Base-by-base conservation (phyloP, 2,329 filamentous ascomycete species). In the Beauveria bassiana region DNA sequence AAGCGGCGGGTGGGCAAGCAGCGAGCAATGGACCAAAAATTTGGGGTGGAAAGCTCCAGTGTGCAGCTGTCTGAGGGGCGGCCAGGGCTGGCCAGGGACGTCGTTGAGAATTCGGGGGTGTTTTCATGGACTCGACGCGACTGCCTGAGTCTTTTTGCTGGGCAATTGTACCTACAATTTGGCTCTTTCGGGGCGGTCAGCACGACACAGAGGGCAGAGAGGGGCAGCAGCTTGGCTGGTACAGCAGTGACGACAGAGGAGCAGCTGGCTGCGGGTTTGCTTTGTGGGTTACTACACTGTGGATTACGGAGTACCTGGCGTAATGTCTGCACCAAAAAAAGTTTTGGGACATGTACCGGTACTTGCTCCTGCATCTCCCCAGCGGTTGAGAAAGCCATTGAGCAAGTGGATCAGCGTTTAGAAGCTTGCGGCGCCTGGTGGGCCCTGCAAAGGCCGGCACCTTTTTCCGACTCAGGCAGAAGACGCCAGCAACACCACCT, bases 341-440 rank as follows among this genome's bases (percentile, higher is more conserved):
- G 59, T 51, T 61, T 63, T 63, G 63, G 61, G 59, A 56, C 47
- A 63, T 38, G 63, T 64, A 64, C 63, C 45, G 50, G 63, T 64
- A 64, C 63, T 45, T 64, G 34, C 28, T n/a, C 16, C 28, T 20
- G 38, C 26, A 46, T 55, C 46, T 51, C 62, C 62, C 62, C 62
- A 63, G 62, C 62, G 51, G 62, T 63, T 63, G 62, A 63, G 62
- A 61, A 61, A 52, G 56, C 56, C 55, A 62, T 56, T 62, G 61
- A 52, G 56, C 56, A 59, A 62, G 61, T 62, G 61, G 61, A 59
- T 43, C 56, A 55, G 61, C 55, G 50, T 51, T 51, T 54, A 45
- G 49, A 55, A 55, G 20, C 20, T 54, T 28, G 61, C 26, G 47
- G 59, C 42, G 34, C 40, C 40, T 38, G 24, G 26, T 34, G 26